A percentile compares a stretch with the other conserved stretches of the same genome.
Conservation (phyloP, 257 asterid species). For the Salvia rosmarinus region DNA sequence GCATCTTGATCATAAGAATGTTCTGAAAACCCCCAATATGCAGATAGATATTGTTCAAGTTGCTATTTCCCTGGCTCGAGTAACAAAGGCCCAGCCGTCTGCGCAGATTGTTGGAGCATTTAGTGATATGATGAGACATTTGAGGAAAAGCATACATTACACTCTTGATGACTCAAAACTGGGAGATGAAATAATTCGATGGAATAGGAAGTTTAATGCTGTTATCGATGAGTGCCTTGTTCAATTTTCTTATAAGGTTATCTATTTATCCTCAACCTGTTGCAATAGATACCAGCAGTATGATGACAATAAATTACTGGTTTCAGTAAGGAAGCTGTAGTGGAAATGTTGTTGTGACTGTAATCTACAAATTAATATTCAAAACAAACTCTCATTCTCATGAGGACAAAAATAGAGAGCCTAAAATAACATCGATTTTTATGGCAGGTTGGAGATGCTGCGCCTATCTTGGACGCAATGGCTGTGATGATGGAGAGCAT, state of each 20-base stretch:
- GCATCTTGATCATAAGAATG: conserved; percentile 82
- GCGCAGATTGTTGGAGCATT: conserved; percentile 65
- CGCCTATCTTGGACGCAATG: conserved; percentile 80
- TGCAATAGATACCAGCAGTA: conserved; percentile 23
- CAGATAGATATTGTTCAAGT: conserved; percentile 75
- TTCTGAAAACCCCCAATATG: conserved; percentile 58
- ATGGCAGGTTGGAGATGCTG: conserved; percentile 74
- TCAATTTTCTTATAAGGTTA: conserved; percentile 67
- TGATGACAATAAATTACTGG: background rate
- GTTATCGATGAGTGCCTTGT: conserved; percentile 73
- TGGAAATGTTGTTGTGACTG: conserved; percentile 29
- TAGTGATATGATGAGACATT: conserved; percentile 80
- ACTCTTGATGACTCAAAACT: conserved; percentile 61
- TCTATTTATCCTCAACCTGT: conserved; percentile 25
- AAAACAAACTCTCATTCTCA: conserved; percentile 5
- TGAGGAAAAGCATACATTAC: conserved; percentile 68
- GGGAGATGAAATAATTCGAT: conserved; percentile 62
- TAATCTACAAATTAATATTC: conserved; percentile 12
- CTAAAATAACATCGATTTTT: conserved; percentile 35
- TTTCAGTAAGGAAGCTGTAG: conserved; percentile 24
- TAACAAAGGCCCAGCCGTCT: conserved; percentile 63
- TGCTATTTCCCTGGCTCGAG: conserved; percentile 59
- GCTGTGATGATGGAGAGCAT: conserved; percentile 81
- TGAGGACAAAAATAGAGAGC: conserved; percentile 21
- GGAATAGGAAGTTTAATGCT: conserved; percentile 58